Conservation (phyloP, 805 yeast genomes). For the Yarrowia sp. region DNA sequence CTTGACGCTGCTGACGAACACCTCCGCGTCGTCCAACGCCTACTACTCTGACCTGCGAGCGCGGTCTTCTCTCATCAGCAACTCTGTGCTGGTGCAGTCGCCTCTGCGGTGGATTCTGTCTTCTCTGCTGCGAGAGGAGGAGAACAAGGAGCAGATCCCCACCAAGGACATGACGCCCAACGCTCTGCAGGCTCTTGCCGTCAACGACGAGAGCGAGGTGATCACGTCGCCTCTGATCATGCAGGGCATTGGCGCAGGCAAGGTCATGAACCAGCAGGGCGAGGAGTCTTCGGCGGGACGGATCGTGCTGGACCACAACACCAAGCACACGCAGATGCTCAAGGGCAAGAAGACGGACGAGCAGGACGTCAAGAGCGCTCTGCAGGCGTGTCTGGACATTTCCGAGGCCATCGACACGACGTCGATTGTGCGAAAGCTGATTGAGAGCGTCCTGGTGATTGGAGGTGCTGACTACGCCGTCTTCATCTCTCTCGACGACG, state of each 20-base stretch:
- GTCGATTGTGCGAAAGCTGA: constrained; percentile 42
- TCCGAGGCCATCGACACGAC: constrained; percentile 46
- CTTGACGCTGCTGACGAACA: constrained; percentile 9
- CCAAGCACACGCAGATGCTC: constrained; percentile 21
- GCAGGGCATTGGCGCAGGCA: constrained; percentile 26
- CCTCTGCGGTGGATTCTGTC: constrained; percentile 38
- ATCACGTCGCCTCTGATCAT: constrained; percentile 15
- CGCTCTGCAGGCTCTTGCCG: constrained; percentile 1
- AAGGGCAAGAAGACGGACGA: constrained; percentile 20
- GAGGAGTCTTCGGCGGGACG: constrained; percentile 1
- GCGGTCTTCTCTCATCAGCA: constrained; percentile 25
- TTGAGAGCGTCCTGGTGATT: constrained; percentile 44
- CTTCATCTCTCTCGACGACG: constrained; percentile 38
- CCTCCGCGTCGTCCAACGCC: constrained; percentile 2
- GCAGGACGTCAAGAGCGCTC: constrained; percentile 40
- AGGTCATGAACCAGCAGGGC: constrained; percentile 9
- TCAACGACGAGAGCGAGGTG: neutral
- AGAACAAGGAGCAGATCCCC: constrained; percentile 17
- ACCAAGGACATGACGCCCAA: constrained; percentile 6
- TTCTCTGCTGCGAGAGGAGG: constrained; percentile 35
- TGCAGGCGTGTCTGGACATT: constrained; percentile 50
- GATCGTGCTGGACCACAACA: constrained; percentile 6
- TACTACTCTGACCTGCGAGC: constrained; percentile 23
- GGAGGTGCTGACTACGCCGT: constrained; percentile 43
- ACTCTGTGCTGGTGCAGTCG: constrained; percentile 31